A percentile compares a stretch with the other conserved stretches of the same genome.
phyloP scores from a whole-genome alignment of 768 basidiomycete species.

The Galerina sulciceps region DNA sequence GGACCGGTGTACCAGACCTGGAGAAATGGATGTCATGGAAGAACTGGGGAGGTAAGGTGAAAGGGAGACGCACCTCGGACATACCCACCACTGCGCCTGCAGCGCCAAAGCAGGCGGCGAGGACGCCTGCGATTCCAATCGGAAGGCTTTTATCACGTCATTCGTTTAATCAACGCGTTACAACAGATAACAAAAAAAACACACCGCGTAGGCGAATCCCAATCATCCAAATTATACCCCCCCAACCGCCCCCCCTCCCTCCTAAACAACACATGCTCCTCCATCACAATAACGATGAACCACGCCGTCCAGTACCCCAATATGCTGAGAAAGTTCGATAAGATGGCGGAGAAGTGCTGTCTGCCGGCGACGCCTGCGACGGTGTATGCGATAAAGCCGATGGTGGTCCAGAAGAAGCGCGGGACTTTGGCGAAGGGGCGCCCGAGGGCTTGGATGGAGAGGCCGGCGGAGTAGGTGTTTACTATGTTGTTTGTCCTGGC shows the following conservation, averaged over 20 bases:
- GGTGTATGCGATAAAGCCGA: slow-evolving; percentile 16
- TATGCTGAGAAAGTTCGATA: slow-evolving; percentile 19
- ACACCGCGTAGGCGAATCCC: slow-evolving; percentile 16
- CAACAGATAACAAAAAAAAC: background rate
- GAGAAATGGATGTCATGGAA: background rate
- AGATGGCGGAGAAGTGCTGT: slow-evolving; percentile 15
- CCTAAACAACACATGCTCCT: slow-evolving; percentile 20
- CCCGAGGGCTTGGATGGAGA: slow-evolving; percentile 18
- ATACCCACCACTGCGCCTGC: slow-evolving; percentile 20
- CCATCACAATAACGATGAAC: slow-evolving; percentile 16
- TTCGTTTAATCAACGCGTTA: background rate
- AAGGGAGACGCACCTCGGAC: slow-evolving; percentile 10
- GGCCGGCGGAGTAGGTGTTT: slow-evolving; percentile 18
- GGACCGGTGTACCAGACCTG: slow-evolving; percentile 19
- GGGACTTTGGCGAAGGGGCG: slow-evolving; percentile 18
- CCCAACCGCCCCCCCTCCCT: slow-evolving; percentile 16
- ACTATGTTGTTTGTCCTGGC: slow-evolving; percentile 18
- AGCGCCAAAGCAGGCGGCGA: slow-evolving; percentile 16
- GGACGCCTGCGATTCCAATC: slow-evolving; percentile 14
- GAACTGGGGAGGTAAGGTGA: too few species aligned
- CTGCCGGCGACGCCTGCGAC: slow-evolving; percentile 18
- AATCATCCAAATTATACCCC: slow-evolving; percentile 19
- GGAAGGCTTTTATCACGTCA: slow-evolving; percentile 8
- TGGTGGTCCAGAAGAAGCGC: slow-evolving; percentile 20
- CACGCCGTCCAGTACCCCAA: slow-evolving; percentile 19